A percentile compares a stretch with the other conserved stretches of the same genome.
phyloP scores from a whole-genome alignment of 352 stramenopile genomes.

The Paralagenidium karlingii region DNA sequence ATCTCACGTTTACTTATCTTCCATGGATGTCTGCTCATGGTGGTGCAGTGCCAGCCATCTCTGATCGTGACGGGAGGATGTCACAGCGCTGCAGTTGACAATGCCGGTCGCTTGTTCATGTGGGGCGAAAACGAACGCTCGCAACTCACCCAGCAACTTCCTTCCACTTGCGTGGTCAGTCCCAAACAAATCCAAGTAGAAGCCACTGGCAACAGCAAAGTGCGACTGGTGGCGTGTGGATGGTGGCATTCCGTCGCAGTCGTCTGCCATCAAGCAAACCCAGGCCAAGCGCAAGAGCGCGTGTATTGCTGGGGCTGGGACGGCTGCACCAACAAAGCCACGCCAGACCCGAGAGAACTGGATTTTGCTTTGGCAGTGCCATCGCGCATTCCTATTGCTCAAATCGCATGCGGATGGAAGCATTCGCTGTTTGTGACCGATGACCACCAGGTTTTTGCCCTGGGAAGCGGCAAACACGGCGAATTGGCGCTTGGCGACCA shows the following conservation, averaged over 20 bases:
- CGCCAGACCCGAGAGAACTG: background rate
- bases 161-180: background rate
- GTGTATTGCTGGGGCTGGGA: slow-evolving; percentile 50
- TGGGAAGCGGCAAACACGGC: slow-evolving; percentile 55
- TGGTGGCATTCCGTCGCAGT: slow-evolving; percentile 60
- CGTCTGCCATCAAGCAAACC: slow-evolving; percentile 5
- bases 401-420: slow-evolving; percentile 72
- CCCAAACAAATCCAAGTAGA: background rate
- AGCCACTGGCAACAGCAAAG: background rate
- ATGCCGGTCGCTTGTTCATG: slow-evolving; percentile 21
- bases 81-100: background rate
- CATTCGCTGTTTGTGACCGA: slow-evolving; percentile 47
- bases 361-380: slow-evolving; percentile 9
- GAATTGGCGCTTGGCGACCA: slow-evolving; percentile 45
- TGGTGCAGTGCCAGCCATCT: too few species aligned
- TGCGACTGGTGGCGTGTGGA: slow-evolving; percentile 33
- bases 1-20: too few species aligned
- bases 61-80: background rate
- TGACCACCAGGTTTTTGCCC: slow-evolving; percentile 39
- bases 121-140: slow-evolving; percentile 55
- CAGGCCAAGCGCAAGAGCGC: slow-evolving; percentile 5
- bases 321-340: slow-evolving; percentile 15
- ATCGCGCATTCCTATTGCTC: slow-evolving; percentile 18
- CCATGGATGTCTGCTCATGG: too few species aligned
- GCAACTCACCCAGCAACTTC: slow-evolving; percentile 16